A percentile compares a stretch with the other conserved stretches of the same genome.
Conservation (phyloP, 177 flowering plant species). For the Vitis hybrid region DNA sequence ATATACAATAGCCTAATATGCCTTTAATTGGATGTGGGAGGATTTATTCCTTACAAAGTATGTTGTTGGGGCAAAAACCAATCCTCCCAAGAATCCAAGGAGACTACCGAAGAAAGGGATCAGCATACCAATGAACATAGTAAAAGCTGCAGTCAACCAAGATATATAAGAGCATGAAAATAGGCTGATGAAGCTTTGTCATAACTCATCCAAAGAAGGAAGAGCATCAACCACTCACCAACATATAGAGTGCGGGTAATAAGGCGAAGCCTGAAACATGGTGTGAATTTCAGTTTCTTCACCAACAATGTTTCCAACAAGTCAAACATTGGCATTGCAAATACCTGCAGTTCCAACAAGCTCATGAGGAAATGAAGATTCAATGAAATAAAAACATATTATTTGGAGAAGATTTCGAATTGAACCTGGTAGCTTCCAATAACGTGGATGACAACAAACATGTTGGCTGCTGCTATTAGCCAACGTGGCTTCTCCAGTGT, state of each 20-base stretch:
- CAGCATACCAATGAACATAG: slow-evolving; percentile 32
- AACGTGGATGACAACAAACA: slow-evolving; percentile 13
- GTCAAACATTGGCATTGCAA: slow-evolving; percentile 2
- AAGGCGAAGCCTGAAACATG: background rate
- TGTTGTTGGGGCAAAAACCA: slow-evolving; percentile 39
- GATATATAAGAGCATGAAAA: too few relatives aligned
- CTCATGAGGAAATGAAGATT: background rate
- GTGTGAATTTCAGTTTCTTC: background rate
- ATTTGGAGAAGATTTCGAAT: background rate
- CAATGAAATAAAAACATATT: background rate
- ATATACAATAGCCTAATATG: too few relatives aligned
- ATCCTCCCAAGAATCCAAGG: slow-evolving; percentile 39
- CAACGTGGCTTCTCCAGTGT: background rate
- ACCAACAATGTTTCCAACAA: background rate
- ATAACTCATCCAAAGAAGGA: too few relatives aligned
- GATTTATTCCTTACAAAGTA: slow-evolving; percentile 20
- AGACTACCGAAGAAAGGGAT: slow-evolving; percentile 42
- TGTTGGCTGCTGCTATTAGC: slow-evolving; percentile 5
- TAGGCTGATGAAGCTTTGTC: too few relatives aligned
- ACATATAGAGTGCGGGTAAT: background rate
- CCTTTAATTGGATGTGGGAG: too few relatives aligned
- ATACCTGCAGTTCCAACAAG: background rate
- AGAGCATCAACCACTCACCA: background rate
- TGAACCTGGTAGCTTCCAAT: slow-evolving; percentile 9
- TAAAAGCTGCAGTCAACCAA: slow-evolving; percentile 24